phyloP scores from a whole-genome alignment of 306 rosid genomes.

The Dicorynia guianensis region DNA sequence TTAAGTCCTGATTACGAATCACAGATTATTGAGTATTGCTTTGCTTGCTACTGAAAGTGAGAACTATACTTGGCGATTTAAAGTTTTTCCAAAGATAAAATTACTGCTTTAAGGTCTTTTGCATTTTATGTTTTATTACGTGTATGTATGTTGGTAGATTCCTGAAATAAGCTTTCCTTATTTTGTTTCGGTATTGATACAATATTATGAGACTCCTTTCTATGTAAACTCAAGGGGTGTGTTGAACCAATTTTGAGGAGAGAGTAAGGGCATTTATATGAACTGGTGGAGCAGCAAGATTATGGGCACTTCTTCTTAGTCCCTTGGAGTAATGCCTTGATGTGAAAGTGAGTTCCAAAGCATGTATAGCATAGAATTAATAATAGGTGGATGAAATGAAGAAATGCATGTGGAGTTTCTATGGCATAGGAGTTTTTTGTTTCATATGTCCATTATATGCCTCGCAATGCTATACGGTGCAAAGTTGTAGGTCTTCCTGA shows the following conservation, averaged over 20 bases:
- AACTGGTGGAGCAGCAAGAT: too few species aligned
- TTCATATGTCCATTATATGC: not conserved
- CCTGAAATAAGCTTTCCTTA: not conserved
- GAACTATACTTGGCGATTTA: not conserved
- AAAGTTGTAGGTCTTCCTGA: not conserved
- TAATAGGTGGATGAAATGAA: not conserved
- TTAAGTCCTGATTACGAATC: not conserved
- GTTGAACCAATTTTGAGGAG: not conserved
- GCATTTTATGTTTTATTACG: not conserved
- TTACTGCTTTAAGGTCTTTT: slow-evolving; percentile 12
- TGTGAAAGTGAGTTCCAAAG: not conserved
- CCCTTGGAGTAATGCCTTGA: not conserved
- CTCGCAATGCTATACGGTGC: not conserved
- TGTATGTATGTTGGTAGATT: not conserved
- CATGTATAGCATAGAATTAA: not conserved
- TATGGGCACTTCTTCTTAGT: not conserved
- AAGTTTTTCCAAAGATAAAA: not conserved
- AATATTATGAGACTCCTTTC: not conserved
- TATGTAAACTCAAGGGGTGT: not conserved
- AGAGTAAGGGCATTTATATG: not conserved
- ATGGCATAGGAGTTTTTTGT: not conserved
- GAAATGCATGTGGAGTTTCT: not conserved
- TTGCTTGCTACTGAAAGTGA: not conserved
- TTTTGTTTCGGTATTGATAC: not conserved
- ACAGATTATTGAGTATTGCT: not conserved